Evolutionary conservation across 1,284 basidiomycete genomes (phyloP), one percentile per base, ranked within the genome.

Genomic region (Apiotrichum akiyoshidainum): DNA sequence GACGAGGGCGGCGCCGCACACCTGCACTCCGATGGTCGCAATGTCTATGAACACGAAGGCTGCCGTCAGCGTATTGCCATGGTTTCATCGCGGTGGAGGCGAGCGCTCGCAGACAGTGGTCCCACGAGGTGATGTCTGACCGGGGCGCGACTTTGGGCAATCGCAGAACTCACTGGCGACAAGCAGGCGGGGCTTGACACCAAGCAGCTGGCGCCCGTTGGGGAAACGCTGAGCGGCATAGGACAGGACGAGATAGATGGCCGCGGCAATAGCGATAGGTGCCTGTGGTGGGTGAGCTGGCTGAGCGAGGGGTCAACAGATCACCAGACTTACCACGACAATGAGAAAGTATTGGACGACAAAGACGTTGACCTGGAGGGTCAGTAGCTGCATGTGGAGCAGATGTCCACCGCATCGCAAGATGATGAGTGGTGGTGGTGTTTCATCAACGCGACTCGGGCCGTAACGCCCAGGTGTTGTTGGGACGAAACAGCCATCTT

Each of bases 1-100:
- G 52, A 80, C 74, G n/a, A 80, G 61, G 10, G 78, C 77, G 0
- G 79, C 79, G 10, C 79, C 79, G 17, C 63, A 65, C 34, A 80
- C 69, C 55, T 80, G 79, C 10, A 79, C 62, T 33, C 75, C 67
- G 26, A 76, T 67, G 52, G 62, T 56, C 17, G 75, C 54, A n/a
- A 68, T 61, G 58, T 80, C 78, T 50, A 73, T 69, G 19, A 67
- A 57, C 39, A 79, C 67, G 66, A 80, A 78, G 60, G 67, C 72
- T 68, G 54, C 10, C 2, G 33, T 17, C 22, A 17, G 22, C n/a
- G 48, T 45, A 54, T 55, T 19, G 58, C 46, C 9, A 55, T 26
- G 14, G 45, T 45, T n/a, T n/a, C n/a, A n/a, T n/a, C n/a, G n/a
- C n/a, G n/a, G 40, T 13, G 52, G 35, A 40, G 55, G 19, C 47